Evolutionary conservation across 495 filamentous ascomycete species (phyloP), one percentile per base, ranked within the genome.

Genomic region (Daldinia childiae): DNA sequence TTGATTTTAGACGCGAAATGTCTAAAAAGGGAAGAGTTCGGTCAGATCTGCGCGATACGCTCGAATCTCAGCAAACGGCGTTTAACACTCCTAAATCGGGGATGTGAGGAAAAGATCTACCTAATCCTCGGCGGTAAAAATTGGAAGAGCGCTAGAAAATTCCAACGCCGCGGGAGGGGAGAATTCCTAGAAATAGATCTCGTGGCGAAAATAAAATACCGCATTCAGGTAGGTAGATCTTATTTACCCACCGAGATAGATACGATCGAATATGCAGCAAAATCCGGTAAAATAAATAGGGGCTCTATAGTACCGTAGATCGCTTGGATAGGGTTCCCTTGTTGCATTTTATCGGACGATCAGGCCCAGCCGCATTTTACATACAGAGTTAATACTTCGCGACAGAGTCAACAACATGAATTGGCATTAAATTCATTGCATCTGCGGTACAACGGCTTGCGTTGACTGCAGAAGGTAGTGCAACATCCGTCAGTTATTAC

Each of bases 41-140:
- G 21, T n/a, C 1, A 54, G 27, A 54, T 30, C 50, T 43, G 50
- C 51, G 62, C 62, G 62, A 64, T 56, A 56, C 62, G 62, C 62
- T 54, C 17, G 9, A 34, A 52, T 52, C 26, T 54, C 5, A 30
- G 5, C 24, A 15, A n/a, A 30, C 9, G 26, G 50, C 50, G 50
- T 29, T 54, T 54, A 30, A n/a, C 21, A 26, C 50, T 54, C 50
- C 50, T 30, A 54, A 54, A 54, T 54, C 26, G 50, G 50, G 7
- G 12, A 4, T 15, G 4, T 15, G 27, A n/a, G 7, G 11, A 29
- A 3, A 54, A 7, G 27, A 54, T 54, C 50, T 11, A 30, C 14
- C 14, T 30, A n/a, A 54, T 30, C 14, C 21, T 30, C 26, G 6
- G 50, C 50, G 50, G 24, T 26, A 54, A 54, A 29, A 8, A 17